phyloP scores from a whole-genome alignment of 768 basidiomycete species.

The Amanita brunnescens region DNA sequence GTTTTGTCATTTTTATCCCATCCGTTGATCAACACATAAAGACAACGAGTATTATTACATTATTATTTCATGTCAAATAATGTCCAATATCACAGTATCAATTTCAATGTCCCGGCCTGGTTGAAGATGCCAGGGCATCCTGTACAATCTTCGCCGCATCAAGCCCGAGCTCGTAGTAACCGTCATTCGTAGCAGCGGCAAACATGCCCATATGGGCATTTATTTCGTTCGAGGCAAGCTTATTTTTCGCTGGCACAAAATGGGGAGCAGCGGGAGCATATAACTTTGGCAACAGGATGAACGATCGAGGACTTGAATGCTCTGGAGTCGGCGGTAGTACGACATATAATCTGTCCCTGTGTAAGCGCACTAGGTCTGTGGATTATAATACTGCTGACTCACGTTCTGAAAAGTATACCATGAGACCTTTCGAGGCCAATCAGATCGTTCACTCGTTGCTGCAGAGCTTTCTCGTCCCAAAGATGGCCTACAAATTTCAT shows the following conservation, averaged over 20 bases:
- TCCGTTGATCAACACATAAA: too few species aligned
- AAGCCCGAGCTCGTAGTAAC: constrained; percentile 82
- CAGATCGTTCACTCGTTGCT: constrained; percentile 52
- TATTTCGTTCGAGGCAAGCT: constrained; percentile 64
- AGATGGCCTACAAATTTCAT: constrained; percentile 82
- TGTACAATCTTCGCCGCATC: constrained; percentile 52
- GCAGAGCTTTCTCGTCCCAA: constrained; percentile 69
- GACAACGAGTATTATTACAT: too few species aligned
- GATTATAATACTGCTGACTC: constrained; percentile 20
- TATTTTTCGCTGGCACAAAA: constrained; percentile 62
- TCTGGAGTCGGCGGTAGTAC: constrained; percentile 55
- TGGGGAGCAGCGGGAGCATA: constrained; percentile 37
- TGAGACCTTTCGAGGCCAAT: constrained; percentile 49
- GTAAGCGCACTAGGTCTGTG: background rate
- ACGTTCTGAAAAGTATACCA: constrained; percentile 70
- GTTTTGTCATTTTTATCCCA: background rate
- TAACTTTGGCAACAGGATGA: constrained; percentile 64
- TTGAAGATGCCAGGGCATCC: constrained; percentile 21
- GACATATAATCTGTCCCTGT: constrained; percentile 62
- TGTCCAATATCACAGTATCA: too few species aligned
- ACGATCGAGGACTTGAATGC: constrained; percentile 54
- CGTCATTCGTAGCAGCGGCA: constrained; percentile 70
- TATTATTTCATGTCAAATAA: too few species aligned
- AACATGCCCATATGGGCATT: constrained; percentile 90
- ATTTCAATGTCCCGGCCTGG: too few species aligned